Conservation (phyloP, 805 yeast genomes). For the Yarrowia keelungensis region DNA sequence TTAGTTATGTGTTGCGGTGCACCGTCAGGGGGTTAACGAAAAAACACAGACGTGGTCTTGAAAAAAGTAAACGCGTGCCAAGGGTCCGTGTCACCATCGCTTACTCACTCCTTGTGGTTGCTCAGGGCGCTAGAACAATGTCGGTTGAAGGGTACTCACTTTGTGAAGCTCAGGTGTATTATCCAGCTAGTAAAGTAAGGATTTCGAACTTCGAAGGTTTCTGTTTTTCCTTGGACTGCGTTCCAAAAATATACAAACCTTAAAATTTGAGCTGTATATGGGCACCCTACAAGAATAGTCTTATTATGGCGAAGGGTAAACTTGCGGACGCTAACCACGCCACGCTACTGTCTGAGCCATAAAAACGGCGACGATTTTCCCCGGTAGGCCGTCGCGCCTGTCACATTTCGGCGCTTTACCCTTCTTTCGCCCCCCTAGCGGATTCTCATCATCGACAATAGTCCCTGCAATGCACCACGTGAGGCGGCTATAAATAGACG, state of each 20-base stretch:
- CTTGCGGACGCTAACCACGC: not conserved
- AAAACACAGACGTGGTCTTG: slow-evolving; percentile 1
- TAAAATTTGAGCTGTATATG: slow-evolving; percentile 20
- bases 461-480: slow-evolving; percentile 38
- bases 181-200: slow-evolving; percentile 25
- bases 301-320: slow-evolving; percentile 19
- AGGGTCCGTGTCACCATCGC: not conserved
- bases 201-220: slow-evolving; percentile 13
- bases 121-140: not conserved
- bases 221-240: slow-evolving; percentile 36
- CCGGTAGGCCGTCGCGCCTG: not conserved
- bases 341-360: not conserved
- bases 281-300: slow-evolving; percentile 1
- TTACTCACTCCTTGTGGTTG: slow-evolving; percentile 6
- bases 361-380: not conserved
- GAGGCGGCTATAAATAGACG: slow-evolving; percentile 30
- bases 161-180: slow-evolving; percentile 31
- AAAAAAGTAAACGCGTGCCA: not conserved
- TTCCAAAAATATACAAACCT: slow-evolving; percentile 30
- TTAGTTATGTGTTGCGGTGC: slow-evolving; percentile 3
- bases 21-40: slow-evolving; percentile 6
- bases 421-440: not conserved
- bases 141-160: slow-evolving; percentile 24
- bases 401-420: not conserved
- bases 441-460: not conserved